Evolutionary conservation across 805 yeast genomes (phyloP).

Genomic region (Candida methanosorbosa): DNA sequence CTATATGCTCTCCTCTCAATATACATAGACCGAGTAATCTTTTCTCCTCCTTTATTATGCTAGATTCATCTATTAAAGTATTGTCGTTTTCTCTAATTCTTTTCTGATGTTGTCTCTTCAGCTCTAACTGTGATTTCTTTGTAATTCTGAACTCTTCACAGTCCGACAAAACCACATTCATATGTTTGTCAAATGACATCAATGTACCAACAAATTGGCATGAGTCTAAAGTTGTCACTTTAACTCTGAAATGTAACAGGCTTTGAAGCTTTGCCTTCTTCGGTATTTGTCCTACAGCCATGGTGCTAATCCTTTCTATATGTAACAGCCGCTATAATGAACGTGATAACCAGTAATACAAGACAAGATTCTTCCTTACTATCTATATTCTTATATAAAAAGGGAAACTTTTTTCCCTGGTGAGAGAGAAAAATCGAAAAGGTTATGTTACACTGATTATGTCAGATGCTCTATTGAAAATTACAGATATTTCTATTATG

Average conservation of each 20-base stretch:
- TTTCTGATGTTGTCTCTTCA: conserved; percentile 20
- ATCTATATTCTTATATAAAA: too few species aligned
- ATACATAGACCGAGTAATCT: conserved; percentile 75
- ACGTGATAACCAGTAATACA: too few species aligned
- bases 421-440: too few species aligned
- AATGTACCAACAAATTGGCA: conserved; percentile 72
- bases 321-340: too few species aligned
- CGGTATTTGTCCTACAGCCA: conserved; percentile 23
- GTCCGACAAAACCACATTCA: conserved; percentile 79
- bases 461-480: too few species aligned
- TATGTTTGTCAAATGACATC: conserved; percentile 80
- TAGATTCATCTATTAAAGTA: conserved; percentile 23
- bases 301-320: too few species aligned
- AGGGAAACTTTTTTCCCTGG: too few species aligned
- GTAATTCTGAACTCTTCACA: conserved; percentile 78
- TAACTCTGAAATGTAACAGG: conserved; percentile 63
- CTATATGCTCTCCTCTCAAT: conserved; percentile 80
- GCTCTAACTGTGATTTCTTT: conserved; percentile 39
- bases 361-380: too few species aligned
- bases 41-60: conserved; percentile 47
- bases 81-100: neutral
- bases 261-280: conserved; percentile 49
- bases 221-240: conserved; percentile 69
- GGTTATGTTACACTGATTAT: too few species aligned
- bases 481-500: too few species aligned